These are phyloP conservation scores for Serpula lacrymans DNA, from an alignment of 768 basidiomycete species.

Conservation along the genomic window DNA sequence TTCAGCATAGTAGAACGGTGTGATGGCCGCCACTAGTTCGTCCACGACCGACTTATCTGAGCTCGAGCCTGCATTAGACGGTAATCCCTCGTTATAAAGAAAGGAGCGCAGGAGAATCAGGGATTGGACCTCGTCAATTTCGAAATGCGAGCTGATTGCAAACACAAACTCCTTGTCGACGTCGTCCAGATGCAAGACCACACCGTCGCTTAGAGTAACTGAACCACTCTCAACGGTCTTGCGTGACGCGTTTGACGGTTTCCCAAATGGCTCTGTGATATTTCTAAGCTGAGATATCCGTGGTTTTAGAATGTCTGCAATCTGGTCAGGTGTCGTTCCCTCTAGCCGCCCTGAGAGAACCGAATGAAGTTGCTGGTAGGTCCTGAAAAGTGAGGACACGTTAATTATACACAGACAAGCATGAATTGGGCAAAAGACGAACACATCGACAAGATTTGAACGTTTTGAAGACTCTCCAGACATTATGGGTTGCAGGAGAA, in stretches of 20 bases:
- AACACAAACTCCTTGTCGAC: constrained; percentile 67
- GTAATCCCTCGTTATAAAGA: constrained; percentile 72
- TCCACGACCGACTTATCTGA: constrained; percentile 39
- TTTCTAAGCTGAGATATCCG: constrained; percentile 57
- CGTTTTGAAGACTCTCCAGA: constrained; percentile 50
- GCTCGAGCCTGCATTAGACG: constrained; percentile 41
- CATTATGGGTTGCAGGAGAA: too few relatives aligned
- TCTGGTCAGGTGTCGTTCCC: constrained; percentile 53
- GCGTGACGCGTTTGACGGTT: constrained; percentile 64
- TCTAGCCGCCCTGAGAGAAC: constrained; percentile 58
- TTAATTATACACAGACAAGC: neutral
- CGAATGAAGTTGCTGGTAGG: constrained; percentile 61
- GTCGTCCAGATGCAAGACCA: constrained; percentile 59
- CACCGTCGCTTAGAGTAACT: constrained; percentile 66
- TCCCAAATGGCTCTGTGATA: constrained; percentile 63
- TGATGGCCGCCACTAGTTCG: constrained; percentile 67
- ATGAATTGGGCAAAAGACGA: constrained; percentile 19
- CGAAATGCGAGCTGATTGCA: constrained; percentile 68
- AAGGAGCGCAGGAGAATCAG: constrained; percentile 73
- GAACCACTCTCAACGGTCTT: constrained; percentile 64
- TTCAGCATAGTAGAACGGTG: constrained; percentile 81
- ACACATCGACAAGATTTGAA: constrained; percentile 74
- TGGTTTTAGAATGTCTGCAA: constrained; percentile 53
- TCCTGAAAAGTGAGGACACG: constrained; percentile 36
- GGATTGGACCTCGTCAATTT: constrained; percentile 80